These are phyloP conservation scores for Dioscorea alata DNA, from an alignment of 106 monocot species.

Conservation along the genomic window DNA sequence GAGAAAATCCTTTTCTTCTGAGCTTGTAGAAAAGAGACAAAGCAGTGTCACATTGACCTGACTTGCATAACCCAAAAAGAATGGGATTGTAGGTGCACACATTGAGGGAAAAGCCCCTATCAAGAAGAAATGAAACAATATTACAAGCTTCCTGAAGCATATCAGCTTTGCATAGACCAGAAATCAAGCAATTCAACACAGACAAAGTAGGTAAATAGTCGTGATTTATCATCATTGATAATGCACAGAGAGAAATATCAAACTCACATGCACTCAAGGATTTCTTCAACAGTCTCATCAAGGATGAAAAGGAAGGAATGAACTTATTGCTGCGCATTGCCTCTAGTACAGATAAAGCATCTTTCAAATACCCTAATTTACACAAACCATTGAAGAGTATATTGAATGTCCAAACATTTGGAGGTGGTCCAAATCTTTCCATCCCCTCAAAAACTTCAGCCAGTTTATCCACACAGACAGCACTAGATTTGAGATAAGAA, in stretches of 20 bases:
- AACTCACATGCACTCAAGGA: conserved; percentile 24
- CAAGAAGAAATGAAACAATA: conserved; percentile 21
- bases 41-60: conserved; percentile 18
- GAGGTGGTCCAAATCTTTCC: conserved; percentile 31
- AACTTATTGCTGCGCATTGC: conserved; percentile 33
- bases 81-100: conserved; percentile 47
- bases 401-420: conserved; percentile 51
- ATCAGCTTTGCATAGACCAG: conserved; percentile 12
- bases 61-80: conserved; percentile 51
- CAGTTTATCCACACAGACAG: conserved; percentile 12
- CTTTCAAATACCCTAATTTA: conserved; percentile 19
- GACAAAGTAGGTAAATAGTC: conserved; percentile 22
- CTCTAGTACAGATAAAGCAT: conserved; percentile 32
- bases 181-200: conserved; percentile 33
- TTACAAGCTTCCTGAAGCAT: conserved; percentile 26
- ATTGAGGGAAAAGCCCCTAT: conserved; percentile 34
- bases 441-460: conserved; percentile 18
- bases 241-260: conserved; percentile 10
- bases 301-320: conserved; percentile 36
- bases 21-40: conserved; percentile 41
- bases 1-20: conserved; percentile 45
- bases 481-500: conserved; percentile 28
- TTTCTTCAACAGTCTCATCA: conserved; percentile 46
- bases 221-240: conserved; percentile 38
- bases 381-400: conserved; percentile 38